Evolutionary conservation across 345 rosid species (phyloP).

Genomic region (Stellera chamaejasme): DNA sequence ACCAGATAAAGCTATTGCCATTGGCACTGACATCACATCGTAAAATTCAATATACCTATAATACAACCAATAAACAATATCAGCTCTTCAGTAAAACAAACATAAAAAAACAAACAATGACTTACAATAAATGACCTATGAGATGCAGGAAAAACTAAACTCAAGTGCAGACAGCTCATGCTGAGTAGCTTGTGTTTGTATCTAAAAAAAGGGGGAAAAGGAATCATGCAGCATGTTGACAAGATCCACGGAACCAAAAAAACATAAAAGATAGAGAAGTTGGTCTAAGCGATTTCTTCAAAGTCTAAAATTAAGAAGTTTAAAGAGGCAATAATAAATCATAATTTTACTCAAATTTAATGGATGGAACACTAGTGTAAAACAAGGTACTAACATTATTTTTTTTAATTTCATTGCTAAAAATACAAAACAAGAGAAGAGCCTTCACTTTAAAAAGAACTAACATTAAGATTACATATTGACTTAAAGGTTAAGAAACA

Average conservation of each 20-base stretch:
- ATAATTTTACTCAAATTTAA: too few species aligned
- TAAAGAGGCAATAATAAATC: too few species aligned
- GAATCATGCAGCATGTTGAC: not conserved
- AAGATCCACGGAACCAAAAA: slow-evolving; percentile 8
- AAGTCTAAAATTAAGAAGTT: too few species aligned
- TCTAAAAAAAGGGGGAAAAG: slow-evolving; percentile 22
- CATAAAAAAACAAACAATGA: slow-evolving; percentile 17
- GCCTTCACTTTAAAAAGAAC: too few species aligned
- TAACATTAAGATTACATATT: too few species aligned
- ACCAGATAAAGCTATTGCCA: slow-evolving; percentile 93
- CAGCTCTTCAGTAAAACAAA: slow-evolving; percentile 27
- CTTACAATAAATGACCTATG: slow-evolving; percentile 54
- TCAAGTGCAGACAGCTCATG: slow-evolving; percentile 58
- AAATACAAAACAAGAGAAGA: too few species aligned
- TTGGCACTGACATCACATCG: slow-evolving; percentile 90
- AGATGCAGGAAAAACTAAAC: slow-evolving; percentile 54
- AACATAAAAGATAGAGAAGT: not conserved
- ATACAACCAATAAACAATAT: slow-evolving; percentile 16
- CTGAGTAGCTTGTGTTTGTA: slow-evolving; percentile 61
- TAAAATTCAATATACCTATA: slow-evolving; percentile 96
- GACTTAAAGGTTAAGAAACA: too few species aligned
- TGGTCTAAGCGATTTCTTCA: not conserved
- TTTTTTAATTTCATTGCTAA: too few species aligned
- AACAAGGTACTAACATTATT: too few species aligned
- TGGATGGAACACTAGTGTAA: too few species aligned